phyloP scores from a whole-genome alignment of 202 grass and related monocot species.

The Cymbopogon flexuosus region DNA sequence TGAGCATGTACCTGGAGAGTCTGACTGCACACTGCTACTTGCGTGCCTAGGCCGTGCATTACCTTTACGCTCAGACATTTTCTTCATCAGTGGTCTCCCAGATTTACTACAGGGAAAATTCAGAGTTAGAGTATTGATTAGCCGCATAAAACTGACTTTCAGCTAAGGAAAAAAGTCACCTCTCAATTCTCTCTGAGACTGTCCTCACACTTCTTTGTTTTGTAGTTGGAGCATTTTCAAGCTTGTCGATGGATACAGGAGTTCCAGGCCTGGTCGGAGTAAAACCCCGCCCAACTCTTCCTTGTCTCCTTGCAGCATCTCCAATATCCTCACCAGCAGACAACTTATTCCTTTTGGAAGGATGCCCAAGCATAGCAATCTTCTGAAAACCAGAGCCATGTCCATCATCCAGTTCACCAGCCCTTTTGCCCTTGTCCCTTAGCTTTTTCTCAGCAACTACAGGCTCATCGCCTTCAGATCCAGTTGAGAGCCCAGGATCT shows the following conservation, averaged over 20 bases:
- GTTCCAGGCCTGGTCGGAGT: constrained; percentile 49
- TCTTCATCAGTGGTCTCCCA: constrained; percentile 69
- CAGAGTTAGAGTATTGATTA: constrained; percentile 32
- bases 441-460: constrained; percentile 63
- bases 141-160: background rate
- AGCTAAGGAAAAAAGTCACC: constrained; percentile 44
- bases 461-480: constrained; percentile 60
- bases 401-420: constrained; percentile 60
- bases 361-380: constrained; percentile 57
- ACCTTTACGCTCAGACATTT: constrained; percentile 76
- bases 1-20: constrained; percentile 51
- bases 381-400: constrained; percentile 60
- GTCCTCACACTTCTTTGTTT: constrained; percentile 80
- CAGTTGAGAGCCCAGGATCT: constrained; percentile 50
- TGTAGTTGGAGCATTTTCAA: constrained; percentile 55
- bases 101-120: constrained; percentile 62
- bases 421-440: constrained; percentile 72
- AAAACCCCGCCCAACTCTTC: constrained; percentile 56
- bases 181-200: constrained; percentile 72
- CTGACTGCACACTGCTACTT: constrained; percentile 42
- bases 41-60: constrained; percentile 51
- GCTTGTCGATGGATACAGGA: constrained; percentile 60
- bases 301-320: constrained; percentile 54
- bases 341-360: constrained; percentile 77
- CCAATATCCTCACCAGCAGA: constrained; percentile 60